A percentile compares a stretch with the other conserved stretches of the same genome.
phyloP scores from a whole-genome alignment of 208 protist genomes.

The Leishmania aethiopica region DNA sequence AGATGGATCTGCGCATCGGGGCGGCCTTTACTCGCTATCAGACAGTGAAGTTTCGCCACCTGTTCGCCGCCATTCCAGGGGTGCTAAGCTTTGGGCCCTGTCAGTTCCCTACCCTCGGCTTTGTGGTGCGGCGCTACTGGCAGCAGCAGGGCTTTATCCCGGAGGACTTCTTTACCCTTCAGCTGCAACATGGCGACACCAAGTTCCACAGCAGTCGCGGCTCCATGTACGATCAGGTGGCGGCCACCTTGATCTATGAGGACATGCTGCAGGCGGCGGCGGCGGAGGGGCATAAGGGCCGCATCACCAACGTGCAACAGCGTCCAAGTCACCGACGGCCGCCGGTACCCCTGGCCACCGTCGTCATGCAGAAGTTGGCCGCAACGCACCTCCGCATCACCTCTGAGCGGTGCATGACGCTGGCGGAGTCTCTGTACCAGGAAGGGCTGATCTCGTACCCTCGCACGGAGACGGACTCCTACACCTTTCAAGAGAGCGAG shows the following conservation, averaged over 20 bases:
- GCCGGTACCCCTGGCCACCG: constrained; percentile 97
- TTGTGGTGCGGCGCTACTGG: constrained; percentile 91
- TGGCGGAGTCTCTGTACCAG: constrained; percentile 93
- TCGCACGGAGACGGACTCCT: constrained; percentile 97
- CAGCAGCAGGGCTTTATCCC: constrained; percentile 84
- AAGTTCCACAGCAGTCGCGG: constrained; percentile 70
- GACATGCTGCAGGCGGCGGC: constrained; percentile 63
- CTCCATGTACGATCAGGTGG: constrained; percentile 72
- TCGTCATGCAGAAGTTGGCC: constrained; percentile 97
- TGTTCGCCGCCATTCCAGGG: constrained; percentile 67
- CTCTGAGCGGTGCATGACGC: constrained; percentile 95
- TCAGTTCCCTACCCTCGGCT: constrained; percentile 96
- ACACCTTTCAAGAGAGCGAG: constrained; percentile 86
- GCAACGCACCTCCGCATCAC: constrained; percentile 93
- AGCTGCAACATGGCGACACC: constrained; percentile 58
- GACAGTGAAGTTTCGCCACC: constrained; percentile 77
- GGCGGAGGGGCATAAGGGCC: constrained; percentile 37
- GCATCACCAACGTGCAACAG: constrained; percentile 73
- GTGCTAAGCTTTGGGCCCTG: constrained; percentile 95
- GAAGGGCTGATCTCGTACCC: constrained; percentile 96
- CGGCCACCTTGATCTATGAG: constrained; percentile 70
- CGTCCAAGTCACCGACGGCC: constrained; percentile 64
- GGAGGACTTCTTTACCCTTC: constrained; percentile 76
- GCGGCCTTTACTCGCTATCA: constrained; percentile 96
- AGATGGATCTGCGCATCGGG: constrained; percentile 96